Conservation (phyloP, 805 yeast genomes). For the Komagataella ulmi region DNA sequence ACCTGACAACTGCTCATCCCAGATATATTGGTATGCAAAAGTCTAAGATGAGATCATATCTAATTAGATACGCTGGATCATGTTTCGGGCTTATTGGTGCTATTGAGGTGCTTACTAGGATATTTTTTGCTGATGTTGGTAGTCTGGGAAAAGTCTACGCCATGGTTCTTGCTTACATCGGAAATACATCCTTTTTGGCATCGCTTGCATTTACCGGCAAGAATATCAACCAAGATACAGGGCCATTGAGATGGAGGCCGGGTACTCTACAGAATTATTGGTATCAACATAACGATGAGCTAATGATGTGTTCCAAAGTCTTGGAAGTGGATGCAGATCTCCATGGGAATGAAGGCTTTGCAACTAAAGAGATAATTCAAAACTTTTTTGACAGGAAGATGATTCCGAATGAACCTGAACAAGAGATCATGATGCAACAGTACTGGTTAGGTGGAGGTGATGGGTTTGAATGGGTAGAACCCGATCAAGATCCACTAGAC, state of each 20-base stretch:
- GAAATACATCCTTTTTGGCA: slow-evolving; percentile 32
- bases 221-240: slow-evolving; percentile 25
- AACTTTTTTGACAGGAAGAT: slow-evolving; percentile 19
- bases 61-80: slow-evolving; percentile 28
- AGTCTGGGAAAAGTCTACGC: slow-evolving; percentile 24
- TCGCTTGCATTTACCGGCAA: slow-evolving; percentile 28
- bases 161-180: slow-evolving; percentile 34
- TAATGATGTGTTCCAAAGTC: slow-evolving; percentile 50
- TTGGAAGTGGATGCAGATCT: slow-evolving; percentile 51
- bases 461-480: slow-evolving; percentile 82
- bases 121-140: slow-evolving; percentile 26
- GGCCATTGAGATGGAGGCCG: slow-evolving; percentile 46
- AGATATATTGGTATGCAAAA: slow-evolving; percentile 28
- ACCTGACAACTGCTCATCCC: slow-evolving; percentile 44
- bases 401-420: slow-evolving; percentile 39
- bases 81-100: slow-evolving; percentile 24
- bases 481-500: slow-evolving; percentile 83
- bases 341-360: slow-evolving; percentile 29
- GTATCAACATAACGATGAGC: slow-evolving; percentile 54
- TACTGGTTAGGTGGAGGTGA: slow-evolving; percentile 84
- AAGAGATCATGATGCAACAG: slow-evolving; percentile 59
- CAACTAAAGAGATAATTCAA: slow-evolving; percentile 16
- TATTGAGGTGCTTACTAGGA: slow-evolving; percentile 31
- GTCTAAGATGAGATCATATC: slow-evolving; percentile 13
- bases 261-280: slow-evolving; percentile 55